Conservation (phyloP, 495 filamentous ascomycete species). For the Chaetomium tenue region DNA sequence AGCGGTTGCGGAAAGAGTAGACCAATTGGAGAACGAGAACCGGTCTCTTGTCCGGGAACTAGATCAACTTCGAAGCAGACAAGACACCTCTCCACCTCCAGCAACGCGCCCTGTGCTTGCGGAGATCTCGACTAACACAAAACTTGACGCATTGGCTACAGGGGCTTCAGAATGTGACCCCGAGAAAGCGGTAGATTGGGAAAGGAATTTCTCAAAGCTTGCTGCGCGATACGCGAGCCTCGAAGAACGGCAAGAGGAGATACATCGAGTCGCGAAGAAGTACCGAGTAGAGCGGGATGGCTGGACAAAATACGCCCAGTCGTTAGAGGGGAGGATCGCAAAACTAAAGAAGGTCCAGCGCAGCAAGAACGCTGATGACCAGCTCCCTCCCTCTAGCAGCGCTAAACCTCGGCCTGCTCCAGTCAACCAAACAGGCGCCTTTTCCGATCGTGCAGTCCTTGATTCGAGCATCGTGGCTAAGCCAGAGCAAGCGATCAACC, state of each 20-base stretch:
- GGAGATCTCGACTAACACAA: conserved; percentile 28
- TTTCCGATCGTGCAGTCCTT: background rate
- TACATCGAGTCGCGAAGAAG: conserved; percentile 9
- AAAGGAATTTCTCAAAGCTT: conserved; percentile 35
- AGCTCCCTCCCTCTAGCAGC: background rate
- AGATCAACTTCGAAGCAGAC: conserved; percentile 28
- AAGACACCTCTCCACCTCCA: background rate
- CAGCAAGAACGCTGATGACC: conserved; percentile 2
- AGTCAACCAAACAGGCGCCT: background rate
- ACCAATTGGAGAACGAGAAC: conserved; percentile 40
- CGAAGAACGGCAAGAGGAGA: conserved; percentile 27
- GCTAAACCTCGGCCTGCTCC: background rate
- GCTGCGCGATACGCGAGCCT: conserved; percentile 29
- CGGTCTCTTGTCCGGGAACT: conserved; percentile 37
- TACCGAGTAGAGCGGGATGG: conserved; percentile 20
- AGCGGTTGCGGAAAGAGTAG: conserved; percentile 27
- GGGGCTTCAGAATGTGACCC: background rate
- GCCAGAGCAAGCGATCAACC: conserved; percentile 9
- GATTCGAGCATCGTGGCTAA: conserved; percentile 22
- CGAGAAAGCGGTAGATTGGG: conserved; percentile 5
- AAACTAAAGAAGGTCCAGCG: conserved; percentile 27
- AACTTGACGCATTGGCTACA: conserved; percentile 4
- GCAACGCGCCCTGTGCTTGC: conserved; percentile 20
- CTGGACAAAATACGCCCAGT: conserved; percentile 37
- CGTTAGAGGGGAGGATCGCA: conserved; percentile 26